phyloP scores from a whole-genome alignment of 805 yeast species.

The Starmerella etchellsii region DNA sequence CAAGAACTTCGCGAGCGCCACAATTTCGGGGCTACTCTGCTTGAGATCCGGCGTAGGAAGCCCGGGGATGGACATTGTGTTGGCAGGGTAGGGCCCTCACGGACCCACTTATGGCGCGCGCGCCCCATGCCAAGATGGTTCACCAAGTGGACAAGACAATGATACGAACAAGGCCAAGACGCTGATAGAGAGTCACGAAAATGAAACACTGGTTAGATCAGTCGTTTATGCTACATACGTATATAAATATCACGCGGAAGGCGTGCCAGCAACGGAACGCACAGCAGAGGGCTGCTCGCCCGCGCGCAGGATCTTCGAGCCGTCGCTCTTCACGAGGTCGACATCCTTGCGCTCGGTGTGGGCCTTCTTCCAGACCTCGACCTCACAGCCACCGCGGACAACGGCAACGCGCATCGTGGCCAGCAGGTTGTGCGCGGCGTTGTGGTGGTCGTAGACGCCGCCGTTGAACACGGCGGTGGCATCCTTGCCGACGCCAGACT shows the following conservation, averaged over 20 bases:
- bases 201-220: too few relatives aligned
- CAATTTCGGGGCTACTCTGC: slow-evolving; percentile 39
- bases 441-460: slow-evolving; percentile 84
- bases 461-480: slow-evolving; percentile 92
- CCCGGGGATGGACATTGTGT: too few relatives aligned
- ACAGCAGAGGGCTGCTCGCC: slow-evolving; percentile 43
- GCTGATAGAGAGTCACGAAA: too few relatives aligned
- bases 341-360: slow-evolving; percentile 53
- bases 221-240: too few relatives aligned
- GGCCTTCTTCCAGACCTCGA: slow-evolving; percentile 69
- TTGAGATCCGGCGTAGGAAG: slow-evolving; percentile 15
- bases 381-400: slow-evolving; percentile 65
- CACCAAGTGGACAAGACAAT: too few relatives aligned
- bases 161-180: too few relatives aligned
- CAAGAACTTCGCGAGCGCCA: slow-evolving; percentile 58
- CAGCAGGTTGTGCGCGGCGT: slow-evolving; percentile 80
- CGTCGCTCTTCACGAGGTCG: slow-evolving; percentile 43
- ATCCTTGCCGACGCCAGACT: slow-evolving; percentile 78
- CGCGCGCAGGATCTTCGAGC: slow-evolving; percentile 44
- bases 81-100: too few relatives aligned
- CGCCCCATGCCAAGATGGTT: too few relatives aligned
- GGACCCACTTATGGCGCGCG: too few relatives aligned
- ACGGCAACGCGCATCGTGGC: slow-evolving; percentile 93
- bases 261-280: slow-evolving; percentile 19
- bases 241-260: slow-evolving; percentile 18